phyloP scores from a whole-genome alignment of 768 basidiomycete genomes.

The Pleurotus cornucopiae region DNA sequence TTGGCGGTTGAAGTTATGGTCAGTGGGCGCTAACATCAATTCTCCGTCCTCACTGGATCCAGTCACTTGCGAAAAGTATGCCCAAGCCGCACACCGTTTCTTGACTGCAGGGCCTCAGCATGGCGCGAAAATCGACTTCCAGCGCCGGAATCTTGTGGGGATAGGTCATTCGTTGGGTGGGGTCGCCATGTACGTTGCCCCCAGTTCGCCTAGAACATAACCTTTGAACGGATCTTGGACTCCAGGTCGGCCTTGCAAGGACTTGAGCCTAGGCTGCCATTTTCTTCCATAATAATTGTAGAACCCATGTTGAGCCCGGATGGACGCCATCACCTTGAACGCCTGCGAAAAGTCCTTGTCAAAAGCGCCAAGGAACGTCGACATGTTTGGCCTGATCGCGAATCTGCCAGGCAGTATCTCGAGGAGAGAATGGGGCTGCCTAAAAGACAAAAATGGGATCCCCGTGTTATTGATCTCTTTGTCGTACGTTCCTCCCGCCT shows the following conservation, averaged over 20 bases:
- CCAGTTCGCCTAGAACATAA: not conserved
- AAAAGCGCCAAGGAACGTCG: constrained; percentile 43
- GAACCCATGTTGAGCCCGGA: constrained; percentile 62
- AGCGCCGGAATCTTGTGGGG: constrained; percentile 48
- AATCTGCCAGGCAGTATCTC: constrained; percentile 28
- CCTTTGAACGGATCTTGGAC: constrained; percentile 4
- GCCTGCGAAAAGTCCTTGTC: constrained; percentile 39
- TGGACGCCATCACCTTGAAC: constrained; percentile 35
- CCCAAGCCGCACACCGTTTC: constrained; percentile 54
- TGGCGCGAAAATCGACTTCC: constrained; percentile 43
- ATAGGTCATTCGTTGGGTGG: constrained; percentile 70
- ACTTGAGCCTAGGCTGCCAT: constrained; percentile 38
- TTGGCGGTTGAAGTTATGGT: not conserved
- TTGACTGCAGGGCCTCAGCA: constrained; percentile 36
- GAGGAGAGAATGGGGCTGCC: constrained; percentile 28
- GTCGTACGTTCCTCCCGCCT: constrained; percentile 33
- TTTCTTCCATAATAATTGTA: constrained; percentile 51
- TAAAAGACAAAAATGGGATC: constrained; percentile 45
- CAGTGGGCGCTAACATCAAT: constrained; percentile 3
- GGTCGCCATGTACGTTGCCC: constrained; percentile 48
- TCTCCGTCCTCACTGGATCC: constrained; percentile 4
- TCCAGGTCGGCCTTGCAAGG: constrained; percentile 50
- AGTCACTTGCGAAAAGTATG: constrained; percentile 68
- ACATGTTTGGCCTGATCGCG: constrained; percentile 47
- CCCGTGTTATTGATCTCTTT: constrained; percentile 45